Percentiles rank a stretch among this genome's conserved stretches.
Conservation (phyloP, 1,284 basidiomycete species). For the Apiotrichum siamense region DNA sequence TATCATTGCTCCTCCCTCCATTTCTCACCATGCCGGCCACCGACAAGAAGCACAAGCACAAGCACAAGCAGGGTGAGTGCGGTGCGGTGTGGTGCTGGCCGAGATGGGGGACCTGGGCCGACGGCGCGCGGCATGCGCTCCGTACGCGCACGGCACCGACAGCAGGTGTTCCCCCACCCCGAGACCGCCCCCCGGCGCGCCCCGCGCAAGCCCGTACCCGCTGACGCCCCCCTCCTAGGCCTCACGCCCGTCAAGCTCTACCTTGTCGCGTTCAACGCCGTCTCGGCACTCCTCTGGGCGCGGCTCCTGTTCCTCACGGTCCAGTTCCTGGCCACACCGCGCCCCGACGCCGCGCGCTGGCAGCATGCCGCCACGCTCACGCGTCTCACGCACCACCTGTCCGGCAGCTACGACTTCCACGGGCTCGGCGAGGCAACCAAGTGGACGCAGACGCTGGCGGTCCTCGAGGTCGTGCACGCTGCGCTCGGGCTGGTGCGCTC, state of each 20-base stretch:
- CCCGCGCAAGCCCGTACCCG: too few relatives aligned
- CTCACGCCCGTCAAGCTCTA: constrained; percentile 52
- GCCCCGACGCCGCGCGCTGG: constrained; percentile 12
- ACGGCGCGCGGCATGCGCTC: too few relatives aligned
- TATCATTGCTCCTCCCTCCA: too few relatives aligned
- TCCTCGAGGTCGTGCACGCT: constrained; percentile 77
- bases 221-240: too few relatives aligned
- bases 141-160: too few relatives aligned
- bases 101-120: too few relatives aligned
- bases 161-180: too few relatives aligned
- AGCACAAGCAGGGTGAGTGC: too few relatives aligned
- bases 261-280: constrained; percentile 68
- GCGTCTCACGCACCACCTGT: constrained; percentile 52
- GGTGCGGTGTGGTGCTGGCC: too few relatives aligned
- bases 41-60: too few relatives aligned
- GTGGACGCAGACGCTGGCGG: constrained; percentile 72
- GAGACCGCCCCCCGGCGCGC: too few relatives aligned
- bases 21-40: too few relatives aligned
- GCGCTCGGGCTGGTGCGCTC: constrained; percentile 76
- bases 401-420: constrained; percentile 44
- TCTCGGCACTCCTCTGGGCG: constrained; percentile 67
- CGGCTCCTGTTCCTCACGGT: constrained; percentile 57
- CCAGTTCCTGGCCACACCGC: constrained; percentile 33
- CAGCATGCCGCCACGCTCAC: constrained; percentile 26
- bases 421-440: constrained; percentile 60